A percentile compares a stretch with the other conserved stretches of the same genome.
Evolutionary conservation across 176 grass and related monocot genomes (phyloP).

Genomic region (Cymbopogon citratus): DNA sequence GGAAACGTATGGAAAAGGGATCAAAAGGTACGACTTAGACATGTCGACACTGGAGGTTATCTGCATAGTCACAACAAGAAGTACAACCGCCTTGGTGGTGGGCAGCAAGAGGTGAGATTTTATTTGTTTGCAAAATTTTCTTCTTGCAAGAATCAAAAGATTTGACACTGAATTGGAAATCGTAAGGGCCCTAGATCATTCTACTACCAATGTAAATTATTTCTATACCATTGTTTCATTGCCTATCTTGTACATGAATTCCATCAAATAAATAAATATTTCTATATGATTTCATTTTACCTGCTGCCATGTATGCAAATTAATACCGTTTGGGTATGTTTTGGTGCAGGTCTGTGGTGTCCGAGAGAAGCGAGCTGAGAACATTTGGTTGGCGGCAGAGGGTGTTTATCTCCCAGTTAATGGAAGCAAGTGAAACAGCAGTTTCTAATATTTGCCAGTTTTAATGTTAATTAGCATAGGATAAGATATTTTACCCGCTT

Average conservation of each 20-base stretch:
- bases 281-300: not conserved
- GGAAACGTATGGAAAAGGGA: slow-evolving; percentile 65
- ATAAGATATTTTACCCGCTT: slow-evolving; percentile 7
- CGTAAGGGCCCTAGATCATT: not conserved
- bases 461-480: not conserved
- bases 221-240: not conserved
- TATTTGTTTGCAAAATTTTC: slow-evolving; percentile 9
- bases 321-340: not conserved
- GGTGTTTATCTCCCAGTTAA: slow-evolving; percentile 58
- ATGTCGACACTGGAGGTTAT: slow-evolving; percentile 73
- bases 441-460: not conserved
- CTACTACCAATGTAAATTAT: not conserved
- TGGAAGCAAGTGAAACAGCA: slow-evolving; percentile 41
- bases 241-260: not conserved
- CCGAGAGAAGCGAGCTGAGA: slow-evolving; percentile 52
- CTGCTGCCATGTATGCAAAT: not conserved
- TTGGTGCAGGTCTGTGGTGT: slow-evolving; percentile 62
- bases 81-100: slow-evolving; percentile 69
- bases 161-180: not conserved
- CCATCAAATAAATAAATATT: not conserved
- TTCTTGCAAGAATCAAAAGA: not conserved
- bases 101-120: slow-evolving; percentile 67
- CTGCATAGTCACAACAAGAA: slow-evolving; percentile 83
- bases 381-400: slow-evolving; percentile 63
- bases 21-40: slow-evolving; percentile 55